phyloP scores from a whole-genome alignment of 306 rosid species.

The Echinosophora koreensis region DNA sequence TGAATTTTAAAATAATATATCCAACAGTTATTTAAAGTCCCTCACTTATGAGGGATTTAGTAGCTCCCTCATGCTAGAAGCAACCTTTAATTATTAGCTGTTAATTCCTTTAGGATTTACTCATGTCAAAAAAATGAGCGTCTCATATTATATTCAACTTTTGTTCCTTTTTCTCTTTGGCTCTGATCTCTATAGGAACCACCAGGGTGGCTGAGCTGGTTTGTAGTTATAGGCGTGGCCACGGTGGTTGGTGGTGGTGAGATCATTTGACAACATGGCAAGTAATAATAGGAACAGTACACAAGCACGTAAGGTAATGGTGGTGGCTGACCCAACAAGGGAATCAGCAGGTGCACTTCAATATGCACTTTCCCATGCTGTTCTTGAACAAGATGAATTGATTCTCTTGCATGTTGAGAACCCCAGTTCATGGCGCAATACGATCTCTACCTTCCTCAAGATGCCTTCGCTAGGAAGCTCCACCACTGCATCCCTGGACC shows the following conservation, averaged over 20 bases:
- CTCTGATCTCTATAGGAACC: not conserved
- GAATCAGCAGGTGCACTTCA: constrained; percentile 81
- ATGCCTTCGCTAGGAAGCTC: constrained; percentile 56
- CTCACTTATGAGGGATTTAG: too few species aligned
- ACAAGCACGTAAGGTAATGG: constrained; percentile 64
- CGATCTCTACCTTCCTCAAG: constrained; percentile 61
- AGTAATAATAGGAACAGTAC: constrained; percentile 13
- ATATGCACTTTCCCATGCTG: constrained; percentile 69
- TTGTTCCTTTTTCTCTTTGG: constrained; percentile 21
- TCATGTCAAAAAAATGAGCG: constrained; percentile 49
- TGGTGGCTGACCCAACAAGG: constrained; percentile 75
- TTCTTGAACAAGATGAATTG: constrained; percentile 73
- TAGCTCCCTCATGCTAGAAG: too few species aligned
- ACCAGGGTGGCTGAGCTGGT: not conserved
- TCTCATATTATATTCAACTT: constrained; percentile 43
- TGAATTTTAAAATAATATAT: too few species aligned
- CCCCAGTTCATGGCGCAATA: constrained; percentile 59
- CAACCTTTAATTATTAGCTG: constrained; percentile 55
- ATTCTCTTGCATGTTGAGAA: constrained; percentile 71
- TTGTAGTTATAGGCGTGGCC: not conserved
- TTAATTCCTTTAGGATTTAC: not conserved
- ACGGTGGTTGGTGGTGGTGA: constrained; percentile 9
- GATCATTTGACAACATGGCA: constrained; percentile 46
- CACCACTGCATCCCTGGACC: constrained; percentile 30
- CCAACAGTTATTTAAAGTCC: too few species aligned